phyloP scores from a whole-genome alignment of 2,329 filamentous ascomycete genomes.

The Ramularia endophylla region DNA sequence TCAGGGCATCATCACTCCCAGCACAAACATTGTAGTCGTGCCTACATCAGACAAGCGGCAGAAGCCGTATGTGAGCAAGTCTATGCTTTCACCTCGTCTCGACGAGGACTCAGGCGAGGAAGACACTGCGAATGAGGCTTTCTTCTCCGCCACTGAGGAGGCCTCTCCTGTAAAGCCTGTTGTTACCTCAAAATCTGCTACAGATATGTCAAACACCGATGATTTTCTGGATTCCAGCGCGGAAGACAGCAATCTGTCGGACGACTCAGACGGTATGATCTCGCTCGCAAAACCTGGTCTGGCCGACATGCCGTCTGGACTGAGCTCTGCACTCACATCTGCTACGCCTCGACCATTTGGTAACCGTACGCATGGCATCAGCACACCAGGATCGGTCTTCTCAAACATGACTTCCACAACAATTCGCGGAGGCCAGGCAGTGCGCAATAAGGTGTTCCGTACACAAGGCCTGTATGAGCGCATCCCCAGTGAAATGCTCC shows the following conservation, averaged over 20 bases:
- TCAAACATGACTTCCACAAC: conserved; percentile 84
- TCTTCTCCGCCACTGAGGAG: conserved; percentile 88
- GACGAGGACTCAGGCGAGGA: conserved; percentile 32
- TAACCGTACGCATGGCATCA: conserved; percentile 65
- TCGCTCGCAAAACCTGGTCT: conserved; percentile 76
- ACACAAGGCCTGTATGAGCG: conserved; percentile 67
- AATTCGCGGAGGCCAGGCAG: conserved; percentile 60
- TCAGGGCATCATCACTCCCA: conserved; percentile 71
- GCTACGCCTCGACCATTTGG: conserved; percentile 74
- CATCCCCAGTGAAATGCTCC: conserved; percentile 71
- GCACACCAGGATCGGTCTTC: conserved; percentile 81
- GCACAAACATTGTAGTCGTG: conserved; percentile 78
- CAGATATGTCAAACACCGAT: conserved; percentile 39
- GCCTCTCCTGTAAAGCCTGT: conserved; percentile 36
- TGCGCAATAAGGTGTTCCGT: conserved; percentile 75
- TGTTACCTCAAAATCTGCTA: conserved; percentile 30
- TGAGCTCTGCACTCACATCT: conserved; percentile 70
- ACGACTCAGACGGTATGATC: conserved; percentile 93
- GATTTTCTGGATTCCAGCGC: conserved; percentile 55
- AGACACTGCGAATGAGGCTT: conserved; percentile 83
- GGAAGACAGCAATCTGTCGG: conserved; percentile 73
- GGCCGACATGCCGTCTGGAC: conserved; percentile 69
- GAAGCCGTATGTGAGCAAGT: conserved; percentile 16
- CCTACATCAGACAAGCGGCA: conserved; percentile 54
- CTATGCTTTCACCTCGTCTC: conserved; percentile 27